These are phyloP conservation scores for Sambucus nigra DNA, from an alignment of 129 eudicot genomes.

Conservation along the genomic window DNA sequence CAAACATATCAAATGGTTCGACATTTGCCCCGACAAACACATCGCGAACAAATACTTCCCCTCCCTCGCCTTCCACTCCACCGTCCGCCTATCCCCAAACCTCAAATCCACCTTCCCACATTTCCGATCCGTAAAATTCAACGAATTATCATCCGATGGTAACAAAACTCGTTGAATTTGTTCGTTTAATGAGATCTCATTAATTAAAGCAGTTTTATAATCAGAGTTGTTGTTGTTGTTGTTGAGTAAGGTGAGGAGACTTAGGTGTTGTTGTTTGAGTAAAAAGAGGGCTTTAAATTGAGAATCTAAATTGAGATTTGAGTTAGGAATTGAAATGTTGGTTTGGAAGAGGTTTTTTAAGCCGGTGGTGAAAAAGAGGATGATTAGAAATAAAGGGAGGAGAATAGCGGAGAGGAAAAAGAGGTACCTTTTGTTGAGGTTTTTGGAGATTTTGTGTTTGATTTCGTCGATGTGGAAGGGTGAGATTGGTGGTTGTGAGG, in stretches of 20 bases:
- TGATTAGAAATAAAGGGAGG: slow-evolving; percentile 43
- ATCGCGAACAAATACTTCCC: slow-evolving; percentile 76
- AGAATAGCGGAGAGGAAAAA: slow-evolving; percentile 32
- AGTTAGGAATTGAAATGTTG: slow-evolving; percentile 15
- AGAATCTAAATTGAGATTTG: slow-evolving; percentile 12
- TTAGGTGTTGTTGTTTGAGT: slow-evolving; percentile 54
- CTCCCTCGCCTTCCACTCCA: slow-evolving; percentile 68
- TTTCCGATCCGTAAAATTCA: slow-evolving; percentile 25
- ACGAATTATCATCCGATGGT: slow-evolving; percentile 36
- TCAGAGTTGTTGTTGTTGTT: not conserved
- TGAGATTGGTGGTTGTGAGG: slow-evolving; percentile 19
- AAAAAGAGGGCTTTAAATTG: slow-evolving; percentile 58
- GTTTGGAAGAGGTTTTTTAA: slow-evolving; percentile 35
- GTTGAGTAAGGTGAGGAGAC: slow-evolving; percentile 32
- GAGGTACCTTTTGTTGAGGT: slow-evolving; percentile 56
- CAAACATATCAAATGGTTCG: slow-evolving; percentile 87
- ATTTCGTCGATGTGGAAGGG: slow-evolving; percentile 54
- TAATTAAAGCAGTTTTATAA: slow-evolving; percentile 27
- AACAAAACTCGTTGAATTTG: slow-evolving; percentile 57
- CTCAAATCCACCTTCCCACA: slow-evolving; percentile 49
- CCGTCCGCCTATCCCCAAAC: slow-evolving; percentile 45
- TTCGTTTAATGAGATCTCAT: slow-evolving; percentile 57
- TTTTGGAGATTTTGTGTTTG: slow-evolving; percentile 10
- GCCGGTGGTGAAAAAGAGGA: slow-evolving; percentile 56
- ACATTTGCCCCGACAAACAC: slow-evolving; percentile 92